Evolutionary conservation across 345 rosid species (phyloP), one percentile per base, ranked within the genome.

Genomic region (Diplotaxis tenuifolia): DNA sequence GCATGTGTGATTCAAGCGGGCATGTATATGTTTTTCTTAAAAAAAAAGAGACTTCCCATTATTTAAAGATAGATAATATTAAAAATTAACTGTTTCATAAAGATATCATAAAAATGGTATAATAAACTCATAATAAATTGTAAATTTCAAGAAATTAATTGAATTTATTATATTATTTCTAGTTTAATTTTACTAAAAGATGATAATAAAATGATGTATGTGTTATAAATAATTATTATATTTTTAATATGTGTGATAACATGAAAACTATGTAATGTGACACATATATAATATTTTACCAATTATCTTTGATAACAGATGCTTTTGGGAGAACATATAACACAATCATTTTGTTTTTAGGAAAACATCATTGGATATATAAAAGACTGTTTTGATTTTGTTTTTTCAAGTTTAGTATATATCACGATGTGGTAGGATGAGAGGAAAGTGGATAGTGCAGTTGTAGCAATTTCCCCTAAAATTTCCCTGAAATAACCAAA

Each of bases 401-500:
- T 10, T 20, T 19, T 53, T 53, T 0, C 6, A 8, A 20, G 49
- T 11, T 8, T 9, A 27, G 23, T 49, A 65, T 25, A 47, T 22
- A 58, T 16, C 11, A 40, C 20, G 23, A 54, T 6, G n/a, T 23
- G 12, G 11, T 22, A 54, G 18, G 1, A 34, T 7, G 11, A 11
- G 16, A 16, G 16, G 49, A 40, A 5, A 14, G 1, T 40, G 34
- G 32, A n/a, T 20, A 59, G 9, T 65, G 58, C n/a, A 21, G 16
- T 15, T 61, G 50, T 2, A 62, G 74, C 38, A 75, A 75, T 55
- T 75, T 69, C 79, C 49, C n/a, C 58, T 19, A 69, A 22, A 69
- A 11, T 69, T 75, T 75, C 79, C 5, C 2, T 69, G 79, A 62
- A 75, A 69, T 40, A 54, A 62, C 59, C 18, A 38, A 31, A 9